These are phyloP conservation scores for Clitocybe nebularis DNA, from an alignment of 1,284 basidiomycete genomes.

Conservation along the genomic window DNA sequence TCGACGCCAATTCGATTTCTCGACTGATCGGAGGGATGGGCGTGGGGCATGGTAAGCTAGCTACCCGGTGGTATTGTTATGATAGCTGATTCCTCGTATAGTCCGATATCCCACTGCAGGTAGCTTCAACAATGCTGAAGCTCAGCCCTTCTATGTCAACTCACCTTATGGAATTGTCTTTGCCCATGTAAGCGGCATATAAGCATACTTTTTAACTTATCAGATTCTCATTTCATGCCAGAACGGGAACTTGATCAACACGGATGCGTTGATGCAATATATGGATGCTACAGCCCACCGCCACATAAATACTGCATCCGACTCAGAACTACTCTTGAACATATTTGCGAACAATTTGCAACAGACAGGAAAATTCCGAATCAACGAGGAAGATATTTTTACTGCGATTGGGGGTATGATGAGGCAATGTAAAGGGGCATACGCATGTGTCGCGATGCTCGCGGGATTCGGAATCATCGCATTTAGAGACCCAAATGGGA, in stretches of 20 bases:
- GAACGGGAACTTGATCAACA: conserved; percentile 99
- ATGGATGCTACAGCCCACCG: conserved; percentile 97
- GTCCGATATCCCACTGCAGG: conserved; percentile 98
- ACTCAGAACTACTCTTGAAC: conserved; percentile 96
- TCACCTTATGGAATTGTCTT: conserved; percentile 98
- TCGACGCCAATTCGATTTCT: conserved; percentile 78
- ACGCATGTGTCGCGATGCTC: conserved; percentile 97
- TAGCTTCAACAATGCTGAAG: conserved; percentile 95
- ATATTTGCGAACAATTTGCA: conserved; percentile 98
- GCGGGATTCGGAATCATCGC: conserved; percentile 98
- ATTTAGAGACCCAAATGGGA: conserved; percentile 99
- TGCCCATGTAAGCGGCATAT: conserved; percentile 93
- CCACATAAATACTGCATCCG: conserved; percentile 98
- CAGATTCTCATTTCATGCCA: conserved; percentile 30
- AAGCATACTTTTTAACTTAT: conserved; percentile 2
- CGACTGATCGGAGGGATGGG: conserved; percentile 94
- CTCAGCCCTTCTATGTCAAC: conserved; percentile 99
- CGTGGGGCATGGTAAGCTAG: conserved; percentile 85
- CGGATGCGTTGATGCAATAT: conserved; percentile 78
- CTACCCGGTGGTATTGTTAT: conserved; percentile 11
- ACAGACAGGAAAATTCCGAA: conserved; percentile 98
- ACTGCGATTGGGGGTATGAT: conserved; percentile 90
- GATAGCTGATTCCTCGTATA: conserved; percentile 27
- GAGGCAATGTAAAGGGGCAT: conserved; percentile 87
- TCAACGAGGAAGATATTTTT: conserved; percentile 99